Evolutionary conservation across 306 rosid species (phyloP).

Genomic region (Pyrus betulifolia): DNA sequence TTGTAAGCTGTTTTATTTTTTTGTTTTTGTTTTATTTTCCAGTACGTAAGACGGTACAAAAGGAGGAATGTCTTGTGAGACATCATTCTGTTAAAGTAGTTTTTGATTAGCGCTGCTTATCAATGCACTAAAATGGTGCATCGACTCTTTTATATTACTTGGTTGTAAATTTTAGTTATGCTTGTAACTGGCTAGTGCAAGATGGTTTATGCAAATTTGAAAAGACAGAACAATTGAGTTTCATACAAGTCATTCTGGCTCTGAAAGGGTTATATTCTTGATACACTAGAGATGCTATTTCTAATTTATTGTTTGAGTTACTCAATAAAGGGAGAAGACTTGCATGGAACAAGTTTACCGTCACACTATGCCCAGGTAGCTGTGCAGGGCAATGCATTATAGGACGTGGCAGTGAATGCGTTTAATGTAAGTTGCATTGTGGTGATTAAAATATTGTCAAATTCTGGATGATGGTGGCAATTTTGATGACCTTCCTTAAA

Average conservation of each 20-base stretch:
- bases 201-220: too few relatives aligned
- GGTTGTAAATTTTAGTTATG: background rate
- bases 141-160: background rate
- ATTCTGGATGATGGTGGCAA: background rate
- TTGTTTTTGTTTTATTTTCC: background rate
- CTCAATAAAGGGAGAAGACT: background rate
- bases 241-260: background rate
- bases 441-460: background rate
- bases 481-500: background rate
- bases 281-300: background rate
- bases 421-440: background rate
- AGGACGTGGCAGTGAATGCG: background rate
- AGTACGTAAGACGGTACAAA: background rate
- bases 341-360: background rate
- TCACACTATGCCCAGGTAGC: too few relatives aligned
- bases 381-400: too few relatives aligned
- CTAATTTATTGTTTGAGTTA: background rate
- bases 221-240: too few relatives aligned
- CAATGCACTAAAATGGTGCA: background rate
- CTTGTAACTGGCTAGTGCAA: background rate
- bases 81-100: background rate
- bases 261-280: background rate
- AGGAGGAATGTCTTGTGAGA: conserved; percentile 2
- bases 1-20: background rate
- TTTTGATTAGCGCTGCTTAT: background rate